A percentile compares a stretch with the other conserved stretches of the same genome.
These are phyloP conservation scores for Cladochytrium tenue DNA, from an alignment of 371 early-diverging fungal species.

Conservation along the genomic window DNA sequence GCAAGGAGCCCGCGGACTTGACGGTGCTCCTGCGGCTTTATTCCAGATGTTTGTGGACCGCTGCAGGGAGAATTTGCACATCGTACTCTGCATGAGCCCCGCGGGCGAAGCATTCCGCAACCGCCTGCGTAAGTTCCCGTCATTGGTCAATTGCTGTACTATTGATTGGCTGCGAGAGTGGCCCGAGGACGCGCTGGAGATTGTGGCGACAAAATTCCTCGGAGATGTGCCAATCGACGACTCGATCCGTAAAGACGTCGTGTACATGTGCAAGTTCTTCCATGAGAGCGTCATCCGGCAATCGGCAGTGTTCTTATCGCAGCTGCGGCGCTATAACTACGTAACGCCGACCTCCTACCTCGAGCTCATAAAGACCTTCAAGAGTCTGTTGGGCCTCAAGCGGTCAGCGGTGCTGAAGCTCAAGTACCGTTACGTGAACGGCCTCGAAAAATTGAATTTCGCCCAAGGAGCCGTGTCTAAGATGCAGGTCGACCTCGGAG, in stretches of 20 bases:
- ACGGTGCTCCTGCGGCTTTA: conserved; percentile 42
- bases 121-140: conserved; percentile 52
- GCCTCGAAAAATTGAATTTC: conserved; percentile 54
- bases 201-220: conserved; percentile 52
- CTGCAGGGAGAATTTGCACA: conserved; percentile 54
- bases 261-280: conserved; percentile 54
- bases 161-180: conserved; percentile 60
- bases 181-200: conserved; percentile 57
- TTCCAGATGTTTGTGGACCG: conserved; percentile 48
- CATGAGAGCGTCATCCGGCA: conserved; percentile 46
- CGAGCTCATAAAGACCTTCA: conserved; percentile 55
- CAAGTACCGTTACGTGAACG: conserved; percentile 49
- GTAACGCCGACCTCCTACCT: conserved; percentile 59
- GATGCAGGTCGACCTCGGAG: conserved; percentile 56
- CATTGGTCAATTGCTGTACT: conserved; percentile 57
- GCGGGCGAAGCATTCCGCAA: conserved; percentile 57
- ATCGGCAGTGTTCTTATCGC: conserved; percentile 39
- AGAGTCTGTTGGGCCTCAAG: conserved; percentile 42
- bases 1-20: conserved; percentile 22
- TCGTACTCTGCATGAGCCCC: conserved; percentile 54
- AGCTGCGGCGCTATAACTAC: conserved; percentile 49
- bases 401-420: conserved; percentile 40
- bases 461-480: conserved; percentile 51
- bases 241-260: conserved; percentile 34
- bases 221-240: conserved; percentile 46